phyloP scores from a whole-genome alignment of 139 green algal genomes.

The Tetraselmis striata region DNA sequence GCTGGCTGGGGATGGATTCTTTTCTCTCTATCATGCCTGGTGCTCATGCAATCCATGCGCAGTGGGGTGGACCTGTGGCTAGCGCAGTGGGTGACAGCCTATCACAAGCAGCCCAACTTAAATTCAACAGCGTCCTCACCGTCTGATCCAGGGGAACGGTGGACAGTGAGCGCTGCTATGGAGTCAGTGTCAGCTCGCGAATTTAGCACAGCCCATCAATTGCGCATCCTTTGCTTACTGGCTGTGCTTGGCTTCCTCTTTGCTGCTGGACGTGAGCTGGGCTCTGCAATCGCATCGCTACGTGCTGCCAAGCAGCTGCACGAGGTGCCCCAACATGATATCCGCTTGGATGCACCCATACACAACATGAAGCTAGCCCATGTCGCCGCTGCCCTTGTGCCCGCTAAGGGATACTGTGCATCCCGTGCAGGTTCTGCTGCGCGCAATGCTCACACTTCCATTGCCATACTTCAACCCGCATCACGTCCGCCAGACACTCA shows the following conservation, averaged over 20 bases:
- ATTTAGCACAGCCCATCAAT: background rate
- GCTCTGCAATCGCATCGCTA: background rate
- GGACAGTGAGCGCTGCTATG: too few relatives aligned
- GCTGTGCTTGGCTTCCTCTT: background rate
- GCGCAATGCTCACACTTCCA: background rate
- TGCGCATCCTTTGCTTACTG: background rate
- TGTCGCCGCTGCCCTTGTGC: too few relatives aligned
- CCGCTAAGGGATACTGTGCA: too few relatives aligned
- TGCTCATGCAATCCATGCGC: background rate
- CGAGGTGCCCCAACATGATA: too few relatives aligned
- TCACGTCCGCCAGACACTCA: background rate
- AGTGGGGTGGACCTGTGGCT: background rate
- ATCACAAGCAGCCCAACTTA: too few relatives aligned
- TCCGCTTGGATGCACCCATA: too few relatives aligned
- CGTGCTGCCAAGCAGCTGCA: background rate
- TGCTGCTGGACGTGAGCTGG: background rate
- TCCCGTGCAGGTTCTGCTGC: too few relatives aligned
- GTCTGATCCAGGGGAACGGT: too few relatives aligned
- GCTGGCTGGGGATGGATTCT: background rate
- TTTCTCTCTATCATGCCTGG: background rate
- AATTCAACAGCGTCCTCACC: too few relatives aligned
- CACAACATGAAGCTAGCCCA: too few relatives aligned
- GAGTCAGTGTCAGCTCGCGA: too few relatives aligned
- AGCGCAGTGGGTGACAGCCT: background rate
- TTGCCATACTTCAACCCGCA: background rate